Conservation (phyloP, 805 yeast genomes). For the Metschnikowia lochheadii region DNA sequence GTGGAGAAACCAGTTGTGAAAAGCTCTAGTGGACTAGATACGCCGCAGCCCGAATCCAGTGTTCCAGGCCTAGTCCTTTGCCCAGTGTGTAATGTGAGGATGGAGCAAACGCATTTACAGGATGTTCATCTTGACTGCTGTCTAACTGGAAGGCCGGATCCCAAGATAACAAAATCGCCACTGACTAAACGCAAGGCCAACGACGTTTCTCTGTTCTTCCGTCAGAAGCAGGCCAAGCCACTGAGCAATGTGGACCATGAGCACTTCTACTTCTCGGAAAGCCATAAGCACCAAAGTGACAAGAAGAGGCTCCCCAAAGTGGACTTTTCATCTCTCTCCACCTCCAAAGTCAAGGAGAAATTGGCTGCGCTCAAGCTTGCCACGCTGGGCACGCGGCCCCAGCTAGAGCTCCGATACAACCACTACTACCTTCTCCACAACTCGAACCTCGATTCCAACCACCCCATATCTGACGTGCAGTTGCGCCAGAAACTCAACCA, state of each 20-base stretch:
- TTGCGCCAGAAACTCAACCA: slow-evolving; percentile 53
- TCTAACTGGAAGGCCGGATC: slow-evolving; percentile 31
- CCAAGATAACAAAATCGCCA: slow-evolving; percentile 4
- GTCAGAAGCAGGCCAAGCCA: slow-evolving; percentile 10
- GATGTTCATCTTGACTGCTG: slow-evolving; percentile 61
- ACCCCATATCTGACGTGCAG: slow-evolving; percentile 55
- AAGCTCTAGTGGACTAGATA: neutral
- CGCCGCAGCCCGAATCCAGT: neutral
- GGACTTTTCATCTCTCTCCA: slow-evolving; percentile 57
- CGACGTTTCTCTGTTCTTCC: slow-evolving; percentile 32
- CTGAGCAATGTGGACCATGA: slow-evolving; percentile 17
- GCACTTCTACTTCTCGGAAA: slow-evolving; percentile 31
- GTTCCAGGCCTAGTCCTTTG: slow-evolving; percentile 45
- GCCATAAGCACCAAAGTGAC: slow-evolving; percentile 23
- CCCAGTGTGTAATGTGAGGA: slow-evolving; percentile 58
- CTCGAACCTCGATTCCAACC: slow-evolving; percentile 69
- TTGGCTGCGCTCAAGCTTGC: slow-evolving; percentile 53
- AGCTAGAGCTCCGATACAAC: slow-evolving; percentile 65
- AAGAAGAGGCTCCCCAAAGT: slow-evolving; percentile 53
- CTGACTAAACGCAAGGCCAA: slow-evolving; percentile 11
- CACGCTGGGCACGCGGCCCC: slow-evolving; percentile 56
- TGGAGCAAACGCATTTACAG: slow-evolving; percentile 56
- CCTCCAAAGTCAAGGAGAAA: slow-evolving; percentile 58
- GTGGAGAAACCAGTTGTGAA: neutral
- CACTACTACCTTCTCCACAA: slow-evolving; percentile 78